Conservation (phyloP, 2,329 filamentous ascomycete species). For the Paecilomyces fulvus region DNA sequence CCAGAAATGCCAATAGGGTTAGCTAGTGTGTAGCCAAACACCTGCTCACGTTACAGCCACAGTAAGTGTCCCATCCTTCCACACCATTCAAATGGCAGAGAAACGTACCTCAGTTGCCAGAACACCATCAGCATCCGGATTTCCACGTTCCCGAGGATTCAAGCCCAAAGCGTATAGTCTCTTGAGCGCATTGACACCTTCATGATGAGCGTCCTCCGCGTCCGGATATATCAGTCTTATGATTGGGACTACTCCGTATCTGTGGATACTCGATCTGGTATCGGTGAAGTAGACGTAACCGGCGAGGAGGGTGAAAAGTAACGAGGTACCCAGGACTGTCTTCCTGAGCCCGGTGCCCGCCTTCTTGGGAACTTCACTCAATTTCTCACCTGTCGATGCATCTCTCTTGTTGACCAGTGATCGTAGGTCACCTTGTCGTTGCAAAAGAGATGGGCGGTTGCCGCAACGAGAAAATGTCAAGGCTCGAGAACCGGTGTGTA, state of each 20-base stretch:
- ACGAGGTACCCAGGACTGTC: slow-evolving; percentile 39
- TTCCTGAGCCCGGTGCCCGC: slow-evolving; percentile 19
- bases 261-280: slow-evolving; percentile 62
- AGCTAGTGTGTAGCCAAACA: slow-evolving; percentile 68
- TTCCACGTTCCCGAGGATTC: slow-evolving; percentile 73
- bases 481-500: slow-evolving; percentile 12
- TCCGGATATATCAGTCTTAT: slow-evolving; percentile 36
- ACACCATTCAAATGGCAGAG: neutral
- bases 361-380: slow-evolving; percentile 13
- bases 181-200: slow-evolving; percentile 63
- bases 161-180: slow-evolving; percentile 64
- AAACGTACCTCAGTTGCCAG: slow-evolving; percentile 42
- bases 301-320: slow-evolving; percentile 41
- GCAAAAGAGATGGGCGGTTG: slow-evolving; percentile 15
- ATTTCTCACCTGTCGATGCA: slow-evolving; percentile 14
- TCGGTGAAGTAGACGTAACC: slow-evolving; percentile 65
- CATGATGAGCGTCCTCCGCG: slow-evolving; percentile 81
- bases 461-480: slow-evolving; percentile 14
- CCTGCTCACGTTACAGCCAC: slow-evolving; percentile 23
- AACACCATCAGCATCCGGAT: slow-evolving; percentile 45
- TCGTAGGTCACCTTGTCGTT: slow-evolving; percentile 8
- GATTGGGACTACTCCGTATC: slow-evolving; percentile 51
- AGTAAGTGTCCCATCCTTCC: neutral
- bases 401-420: slow-evolving; percentile 11
- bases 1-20: slow-evolving; percentile 95